Conservation (phyloP, 495 filamentous ascomycete genomes). For the Hypoxylon crocopeplum region DNA sequence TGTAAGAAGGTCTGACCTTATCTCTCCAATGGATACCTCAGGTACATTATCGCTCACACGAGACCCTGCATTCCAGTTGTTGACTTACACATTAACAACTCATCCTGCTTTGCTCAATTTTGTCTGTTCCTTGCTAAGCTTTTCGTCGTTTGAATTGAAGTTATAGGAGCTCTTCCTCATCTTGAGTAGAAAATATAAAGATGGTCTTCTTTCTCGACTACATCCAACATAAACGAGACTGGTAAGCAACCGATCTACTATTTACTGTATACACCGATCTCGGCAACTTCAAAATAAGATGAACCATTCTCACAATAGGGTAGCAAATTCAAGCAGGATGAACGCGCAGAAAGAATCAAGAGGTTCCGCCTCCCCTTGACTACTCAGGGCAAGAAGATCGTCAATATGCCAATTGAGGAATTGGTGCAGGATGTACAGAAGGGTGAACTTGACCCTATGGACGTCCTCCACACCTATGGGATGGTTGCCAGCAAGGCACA, state of each 20-base stretch:
- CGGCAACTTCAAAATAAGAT: background rate
- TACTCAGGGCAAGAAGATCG: constrained; percentile 63
- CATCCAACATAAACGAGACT: constrained; percentile 64
- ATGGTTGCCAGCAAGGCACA: constrained; percentile 88
- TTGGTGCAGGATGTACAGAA: constrained; percentile 81
- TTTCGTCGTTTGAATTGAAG: too few relatives aligned
- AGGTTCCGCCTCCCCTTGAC: constrained; percentile 71
- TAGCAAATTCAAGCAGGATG: constrained; percentile 80
- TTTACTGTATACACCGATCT: background rate
- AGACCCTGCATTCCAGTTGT: constrained; percentile 25
- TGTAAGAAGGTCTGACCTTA: constrained; percentile 17
- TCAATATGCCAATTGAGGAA: constrained; percentile 76
- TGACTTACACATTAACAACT: constrained; percentile 21
- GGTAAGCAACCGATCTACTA: constrained; percentile 47
- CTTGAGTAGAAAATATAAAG: constrained; percentile 8
- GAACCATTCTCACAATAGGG: constrained; percentile 12
- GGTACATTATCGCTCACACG: background rate
- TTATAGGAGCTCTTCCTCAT: too few relatives aligned
- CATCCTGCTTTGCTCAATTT: constrained; percentile 1
- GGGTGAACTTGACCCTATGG: constrained; percentile 65
- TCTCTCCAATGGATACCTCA: background rate
- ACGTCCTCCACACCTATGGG: constrained; percentile 87
- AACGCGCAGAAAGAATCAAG: constrained; percentile 72
- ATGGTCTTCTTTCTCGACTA: constrained; percentile 66
- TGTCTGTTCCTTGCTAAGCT: background rate